A percentile compares a stretch with the other conserved stretches of the same genome.
These are phyloP conservation scores for Quercus phellos DNA, from an alignment of 331 rosid species.

Conservation along the genomic window DNA sequence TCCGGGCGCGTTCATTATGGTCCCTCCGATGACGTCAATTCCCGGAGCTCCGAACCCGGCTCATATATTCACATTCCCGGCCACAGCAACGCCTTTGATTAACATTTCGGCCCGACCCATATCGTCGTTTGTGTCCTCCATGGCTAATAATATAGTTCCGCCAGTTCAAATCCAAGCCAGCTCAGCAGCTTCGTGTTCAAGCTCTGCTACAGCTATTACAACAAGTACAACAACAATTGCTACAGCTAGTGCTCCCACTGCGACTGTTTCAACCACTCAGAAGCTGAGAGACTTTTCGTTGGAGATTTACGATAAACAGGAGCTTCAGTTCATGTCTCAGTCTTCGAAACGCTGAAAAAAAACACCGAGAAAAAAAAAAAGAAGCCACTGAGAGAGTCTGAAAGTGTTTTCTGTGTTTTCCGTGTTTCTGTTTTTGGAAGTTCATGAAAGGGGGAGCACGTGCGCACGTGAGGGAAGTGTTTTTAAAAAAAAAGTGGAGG, in stretches of 20 bases:
- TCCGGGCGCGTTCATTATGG: constrained; percentile 61
- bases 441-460: constrained; percentile 32
- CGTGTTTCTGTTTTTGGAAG: too few relatives aligned
- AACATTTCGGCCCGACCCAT: constrained; percentile 52
- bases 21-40: constrained; percentile 34
- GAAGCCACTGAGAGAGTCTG: too few relatives aligned
- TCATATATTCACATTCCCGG: constrained; percentile 45
- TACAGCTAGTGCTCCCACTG: too few relatives aligned
- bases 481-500: constrained; percentile 30
- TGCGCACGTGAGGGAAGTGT: constrained; percentile 46
- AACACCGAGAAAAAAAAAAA: too few relatives aligned
- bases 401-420: too few relatives aligned
- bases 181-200: constrained; percentile 21
- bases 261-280: constrained; percentile 18
- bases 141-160: constrained; percentile 15
- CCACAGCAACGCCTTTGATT: constrained; percentile 20
- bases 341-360: constrained; percentile 42
- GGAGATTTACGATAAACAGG: constrained; percentile 60
- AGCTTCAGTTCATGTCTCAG: constrained; percentile 68
- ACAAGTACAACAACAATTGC: not conserved
- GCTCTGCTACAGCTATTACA: not conserved
- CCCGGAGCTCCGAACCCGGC: constrained; percentile 40
- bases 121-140: constrained; percentile 51
- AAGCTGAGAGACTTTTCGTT: constrained; percentile 63
- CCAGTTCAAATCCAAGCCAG: constrained; percentile 33